Conservation (phyloP, 805 yeast genomes). For the Danielia reshetovae region DNA sequence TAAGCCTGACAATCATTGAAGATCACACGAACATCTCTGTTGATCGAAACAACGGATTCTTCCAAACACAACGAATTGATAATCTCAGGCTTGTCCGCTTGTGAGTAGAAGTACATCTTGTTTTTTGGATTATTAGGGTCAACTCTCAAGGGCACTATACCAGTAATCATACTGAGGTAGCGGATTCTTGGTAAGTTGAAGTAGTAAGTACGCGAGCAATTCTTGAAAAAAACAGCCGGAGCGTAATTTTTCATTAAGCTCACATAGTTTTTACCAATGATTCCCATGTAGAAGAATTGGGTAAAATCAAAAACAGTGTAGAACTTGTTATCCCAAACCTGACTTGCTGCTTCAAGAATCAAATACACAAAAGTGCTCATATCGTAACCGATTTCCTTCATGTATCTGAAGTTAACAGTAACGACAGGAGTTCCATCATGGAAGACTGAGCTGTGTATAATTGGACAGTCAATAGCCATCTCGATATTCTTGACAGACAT, state of each 20-base stretch:
- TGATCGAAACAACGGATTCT: slow-evolving; percentile 29
- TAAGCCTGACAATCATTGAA: slow-evolving; percentile 24
- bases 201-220: slow-evolving; percentile 53
- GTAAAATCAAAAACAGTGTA: slow-evolving; percentile 68
- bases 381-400: slow-evolving; percentile 35
- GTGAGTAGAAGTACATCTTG: slow-evolving; percentile 29
- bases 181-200: slow-evolving; percentile 41
- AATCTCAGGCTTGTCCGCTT: slow-evolving; percentile 30
- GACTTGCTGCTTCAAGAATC: slow-evolving; percentile 59
- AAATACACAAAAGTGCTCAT: slow-evolving; percentile 54
- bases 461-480: slow-evolving; percentile 36
- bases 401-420: slow-evolving; percentile 43
- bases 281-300: slow-evolving; percentile 38
- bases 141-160: slow-evolving; percentile 18
- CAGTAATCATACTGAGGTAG: slow-evolving; percentile 18
- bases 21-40: slow-evolving; percentile 33
- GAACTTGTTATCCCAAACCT: slow-evolving; percentile 67
- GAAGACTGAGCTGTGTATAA: slow-evolving; percentile 62
- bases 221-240: slow-evolving; percentile 48
- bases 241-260: slow-evolving; percentile 39
- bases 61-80: slow-evolving; percentile 34
- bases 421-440: slow-evolving; percentile 71
- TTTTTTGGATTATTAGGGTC: slow-evolving; percentile 15
- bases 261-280: slow-evolving; percentile 26
- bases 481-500: slow-evolving; percentile 54